phyloP scores from a whole-genome alignment of 108 stramenopile genomes.

The Schizochytrium sp. region DNA sequence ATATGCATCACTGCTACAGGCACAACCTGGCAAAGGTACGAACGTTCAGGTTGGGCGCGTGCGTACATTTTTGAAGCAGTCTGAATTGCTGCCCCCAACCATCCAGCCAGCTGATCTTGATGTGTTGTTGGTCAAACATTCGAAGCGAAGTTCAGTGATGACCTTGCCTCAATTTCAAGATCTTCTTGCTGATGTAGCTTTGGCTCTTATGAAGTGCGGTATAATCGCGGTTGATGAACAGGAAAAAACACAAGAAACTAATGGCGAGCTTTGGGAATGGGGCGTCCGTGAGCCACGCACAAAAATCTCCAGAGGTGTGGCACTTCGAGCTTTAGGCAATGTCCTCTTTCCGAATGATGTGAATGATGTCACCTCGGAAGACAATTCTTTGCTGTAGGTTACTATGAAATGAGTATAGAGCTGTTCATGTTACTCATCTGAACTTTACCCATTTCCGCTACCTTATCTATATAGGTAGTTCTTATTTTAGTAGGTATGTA shows the following conservation, averaged over 20 bases:
- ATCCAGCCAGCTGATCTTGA: slow-evolving; percentile 42
- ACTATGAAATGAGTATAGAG: too few species aligned
- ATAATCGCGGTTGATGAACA: slow-evolving; percentile 6
- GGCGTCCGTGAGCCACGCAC: slow-evolving; percentile 15
- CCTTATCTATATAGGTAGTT: too few species aligned
- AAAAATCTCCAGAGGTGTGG: not conserved
- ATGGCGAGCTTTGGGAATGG: slow-evolving; percentile 37
- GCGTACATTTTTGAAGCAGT: slow-evolving; percentile 36
- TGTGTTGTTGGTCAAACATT: slow-evolving; percentile 38
- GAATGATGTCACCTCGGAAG: too few species aligned
- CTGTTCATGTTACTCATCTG: too few species aligned
- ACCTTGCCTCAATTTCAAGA: slow-evolving; percentile 15
- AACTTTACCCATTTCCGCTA: too few species aligned
- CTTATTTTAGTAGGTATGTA: too few species aligned
- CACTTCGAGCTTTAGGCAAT: slow-evolving; percentile 1
- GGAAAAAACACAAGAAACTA: slow-evolving; percentile 31
- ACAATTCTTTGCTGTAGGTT: too few species aligned
- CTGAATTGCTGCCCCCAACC: slow-evolving; percentile 23
- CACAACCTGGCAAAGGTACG: slow-evolving; percentile 5
- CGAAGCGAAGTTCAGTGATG: not conserved
- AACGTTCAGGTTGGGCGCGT: not conserved
- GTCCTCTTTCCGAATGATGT: not conserved
- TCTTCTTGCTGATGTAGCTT: not conserved
- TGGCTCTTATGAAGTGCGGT: not conserved
- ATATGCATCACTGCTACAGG: not conserved